Conservation (phyloP, 129 eudicot genomes). For the Chrysanthemum seticuspe region DNA sequence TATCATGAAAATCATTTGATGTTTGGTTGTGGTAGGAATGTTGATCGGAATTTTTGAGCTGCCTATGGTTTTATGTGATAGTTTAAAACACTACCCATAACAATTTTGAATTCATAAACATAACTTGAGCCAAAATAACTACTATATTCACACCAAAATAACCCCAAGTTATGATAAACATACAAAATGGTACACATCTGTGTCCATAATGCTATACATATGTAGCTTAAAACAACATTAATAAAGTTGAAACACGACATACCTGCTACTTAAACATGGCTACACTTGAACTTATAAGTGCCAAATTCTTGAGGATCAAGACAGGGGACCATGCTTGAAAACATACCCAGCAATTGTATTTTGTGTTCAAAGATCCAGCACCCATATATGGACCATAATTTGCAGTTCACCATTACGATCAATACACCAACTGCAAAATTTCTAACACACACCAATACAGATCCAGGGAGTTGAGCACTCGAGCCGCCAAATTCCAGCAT, state of each 20-base stretch:
- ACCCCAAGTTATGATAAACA: background rate
- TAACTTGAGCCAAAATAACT: too few relatives aligned
- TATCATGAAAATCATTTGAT: too few relatives aligned
- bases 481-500: slow-evolving; percentile 3
- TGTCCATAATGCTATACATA: too few relatives aligned
- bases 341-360: background rate
- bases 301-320: background rate
- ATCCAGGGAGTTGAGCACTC: background rate
- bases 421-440: background rate
- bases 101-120: too few relatives aligned
- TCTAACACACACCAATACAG: background rate
- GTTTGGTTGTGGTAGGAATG: too few relatives aligned
- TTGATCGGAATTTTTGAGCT: too few relatives aligned
- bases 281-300: background rate
- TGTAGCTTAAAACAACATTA: too few relatives aligned
- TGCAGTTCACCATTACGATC: slow-evolving; percentile 11
- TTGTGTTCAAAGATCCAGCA: slow-evolving; percentile 5
- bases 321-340: background rate
- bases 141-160: background rate
- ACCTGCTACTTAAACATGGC: slow-evolving; percentile 8
- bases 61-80: too few relatives aligned
- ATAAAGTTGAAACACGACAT: slow-evolving; percentile 4
- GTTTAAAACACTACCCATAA: too few relatives aligned
- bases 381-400: background rate
- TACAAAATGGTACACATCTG: background rate